A percentile compares a stretch with the other conserved stretches of the same genome.
phyloP scores from a whole-genome alignment of 805 yeast species.

The Wickerhamiella nectarea region DNA sequence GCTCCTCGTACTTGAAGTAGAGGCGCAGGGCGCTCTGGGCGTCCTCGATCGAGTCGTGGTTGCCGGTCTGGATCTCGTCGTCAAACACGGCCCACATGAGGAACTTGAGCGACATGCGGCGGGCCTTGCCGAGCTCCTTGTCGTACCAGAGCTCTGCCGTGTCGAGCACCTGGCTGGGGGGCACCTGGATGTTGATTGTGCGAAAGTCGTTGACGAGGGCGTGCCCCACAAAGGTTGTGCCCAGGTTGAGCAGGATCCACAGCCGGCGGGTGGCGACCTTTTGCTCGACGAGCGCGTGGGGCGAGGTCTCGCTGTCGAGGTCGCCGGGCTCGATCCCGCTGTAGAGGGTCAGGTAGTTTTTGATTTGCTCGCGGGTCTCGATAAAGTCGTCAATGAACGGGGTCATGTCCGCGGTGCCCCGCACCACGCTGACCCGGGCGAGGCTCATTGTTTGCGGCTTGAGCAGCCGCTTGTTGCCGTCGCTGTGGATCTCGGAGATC shows the following conservation, averaged over 20 bases:
- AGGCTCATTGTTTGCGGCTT: conserved; percentile 64
- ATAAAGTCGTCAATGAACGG: conserved; percentile 93
- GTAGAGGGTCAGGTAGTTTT: conserved; percentile 76
- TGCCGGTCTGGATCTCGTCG: conserved; percentile 73
- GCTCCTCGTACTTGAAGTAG: conserved; percentile 56
- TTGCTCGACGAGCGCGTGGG: conserved; percentile 56
- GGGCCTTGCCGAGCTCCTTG: conserved; percentile 43
- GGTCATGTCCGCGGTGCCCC: conserved; percentile 43
- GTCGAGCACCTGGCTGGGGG: conserved; percentile 72
- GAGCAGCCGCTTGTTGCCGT: conserved; percentile 55
- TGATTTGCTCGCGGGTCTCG: conserved; percentile 47
- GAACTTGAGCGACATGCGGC: conserved; percentile 74
- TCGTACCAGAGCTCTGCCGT: conserved; percentile 70
- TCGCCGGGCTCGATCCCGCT: conserved; percentile 95
- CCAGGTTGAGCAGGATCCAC: conserved; percentile 80
- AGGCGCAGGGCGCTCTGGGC: conserved; percentile 73
- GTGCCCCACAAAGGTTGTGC: conserved; percentile 90
- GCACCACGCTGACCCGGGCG: conserved; percentile 77
- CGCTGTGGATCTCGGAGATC: conserved; percentile 58
- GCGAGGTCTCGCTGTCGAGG: conserved; percentile 53
- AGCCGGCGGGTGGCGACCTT: conserved; percentile 77
- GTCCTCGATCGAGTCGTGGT: conserved; percentile 96
- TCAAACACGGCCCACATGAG: conserved; percentile 66
- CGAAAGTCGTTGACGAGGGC: conserved; percentile 85
- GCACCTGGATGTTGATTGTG: conserved; percentile 83